phyloP scores from a whole-genome alignment of 345 rosid genomes.

The Trapa incisa region DNA sequence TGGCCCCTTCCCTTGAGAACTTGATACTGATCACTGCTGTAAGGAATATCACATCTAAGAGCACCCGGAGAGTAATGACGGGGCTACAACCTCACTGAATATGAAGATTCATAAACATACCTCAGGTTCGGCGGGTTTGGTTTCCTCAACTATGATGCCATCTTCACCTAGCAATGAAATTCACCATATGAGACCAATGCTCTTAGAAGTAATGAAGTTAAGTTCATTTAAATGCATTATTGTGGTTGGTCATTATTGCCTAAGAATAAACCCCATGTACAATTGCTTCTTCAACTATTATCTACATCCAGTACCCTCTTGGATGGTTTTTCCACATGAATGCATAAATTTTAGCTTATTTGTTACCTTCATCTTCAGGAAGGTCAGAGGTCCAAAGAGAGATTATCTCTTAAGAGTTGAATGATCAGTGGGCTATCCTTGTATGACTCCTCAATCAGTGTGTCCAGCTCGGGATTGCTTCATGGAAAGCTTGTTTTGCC shows the following conservation, averaged over 20 bases:
- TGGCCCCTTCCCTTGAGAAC: too few species aligned
- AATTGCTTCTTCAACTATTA: not conserved
- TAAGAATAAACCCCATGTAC: not conserved
- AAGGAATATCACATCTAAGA: not conserved
- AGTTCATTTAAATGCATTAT: too few species aligned
- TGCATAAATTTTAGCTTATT: too few species aligned
- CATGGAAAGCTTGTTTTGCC: constrained; percentile 97
- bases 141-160: constrained; percentile 51
- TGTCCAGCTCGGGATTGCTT: constrained; percentile 95
- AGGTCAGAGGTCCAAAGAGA: too few species aligned
- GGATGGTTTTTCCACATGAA: too few species aligned
- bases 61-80: not conserved
- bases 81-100: not conserved
- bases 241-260: too few species aligned
- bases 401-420: constrained; percentile 20
- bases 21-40: not conserved
- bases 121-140: constrained; percentile 64
- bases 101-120: constrained; percentile 13
- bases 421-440: constrained; percentile 97
- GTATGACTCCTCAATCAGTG: constrained; percentile 91
- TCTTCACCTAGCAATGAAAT: constrained; percentile 54
- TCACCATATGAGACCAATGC: not conserved
- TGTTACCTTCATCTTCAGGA: too few species aligned
- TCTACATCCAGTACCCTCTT: not conserved
- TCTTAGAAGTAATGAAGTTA: too few species aligned